phyloP scores from a whole-genome alignment of 2,329 filamentous ascomycete species.

The Colletotrichum endophyticum region DNA sequence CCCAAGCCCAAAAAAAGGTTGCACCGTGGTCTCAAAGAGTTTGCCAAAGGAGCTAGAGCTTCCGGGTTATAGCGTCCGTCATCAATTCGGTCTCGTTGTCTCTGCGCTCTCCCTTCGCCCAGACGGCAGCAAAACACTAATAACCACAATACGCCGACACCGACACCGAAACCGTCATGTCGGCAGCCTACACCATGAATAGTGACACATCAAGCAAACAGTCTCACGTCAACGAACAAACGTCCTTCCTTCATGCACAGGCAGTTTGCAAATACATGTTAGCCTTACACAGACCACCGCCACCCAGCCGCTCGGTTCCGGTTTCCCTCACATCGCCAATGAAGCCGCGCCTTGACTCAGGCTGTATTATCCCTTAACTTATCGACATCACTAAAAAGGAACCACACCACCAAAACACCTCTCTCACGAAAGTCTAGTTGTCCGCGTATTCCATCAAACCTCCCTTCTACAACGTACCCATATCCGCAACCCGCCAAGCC shows the following conservation, averaged over 20 bases:
- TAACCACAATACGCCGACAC: neutral
- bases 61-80: neutral
- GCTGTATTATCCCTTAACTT: neutral
- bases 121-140: neutral
- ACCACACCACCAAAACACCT: neutral
- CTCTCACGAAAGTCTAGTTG: neutral
- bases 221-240: neutral
- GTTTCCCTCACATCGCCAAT: neutral
- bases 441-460: neutral
- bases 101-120: neutral
- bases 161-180: neutral
- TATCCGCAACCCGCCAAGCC: neutral
- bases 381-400: neutral
- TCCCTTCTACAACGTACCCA: neutral
- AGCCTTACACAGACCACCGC: neutral
- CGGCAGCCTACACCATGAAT: neutral
- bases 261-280: neutral
- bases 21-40: neutral
- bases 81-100: neutral
- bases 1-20: neutral
- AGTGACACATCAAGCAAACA: neutral
- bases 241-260: neutral
- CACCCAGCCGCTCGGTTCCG: neutral
- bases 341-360: neutral
- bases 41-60: neutral